Evolutionary conservation across 768 basidiomycete species (phyloP).

Genomic region (Pisolithus albus): DNA sequence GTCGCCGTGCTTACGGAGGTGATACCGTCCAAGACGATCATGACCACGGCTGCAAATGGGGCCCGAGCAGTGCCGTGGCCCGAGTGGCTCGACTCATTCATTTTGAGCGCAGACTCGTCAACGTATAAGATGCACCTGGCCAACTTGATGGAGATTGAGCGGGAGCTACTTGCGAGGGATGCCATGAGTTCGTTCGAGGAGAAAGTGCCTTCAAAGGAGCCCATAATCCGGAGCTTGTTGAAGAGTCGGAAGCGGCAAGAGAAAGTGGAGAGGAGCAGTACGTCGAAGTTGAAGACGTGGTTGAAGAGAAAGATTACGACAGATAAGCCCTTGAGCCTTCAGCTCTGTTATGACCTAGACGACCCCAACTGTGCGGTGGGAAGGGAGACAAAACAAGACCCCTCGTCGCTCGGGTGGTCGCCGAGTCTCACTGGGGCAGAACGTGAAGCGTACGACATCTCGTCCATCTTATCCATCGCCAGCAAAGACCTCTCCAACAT

Average conservation of each 20-base stretch:
- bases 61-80: slow-evolving; percentile 31
- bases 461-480: slow-evolving; percentile 45
- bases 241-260: slow-evolving; percentile 36
- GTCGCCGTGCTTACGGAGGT: slow-evolving; percentile 15
- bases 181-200: slow-evolving; percentile 16
- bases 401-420: background rate
- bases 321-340: slow-evolving; percentile 31
- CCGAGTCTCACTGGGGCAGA: slow-evolving; percentile 22
- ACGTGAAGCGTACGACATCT: slow-evolving; percentile 36
- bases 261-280: slow-evolving; percentile 29
- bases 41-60: slow-evolving; percentile 18
- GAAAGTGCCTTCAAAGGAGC: slow-evolving; percentile 24
- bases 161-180: slow-evolving; percentile 25
- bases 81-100: slow-evolving; percentile 34
- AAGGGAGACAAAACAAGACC: slow-evolving; percentile 26
- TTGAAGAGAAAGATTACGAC: slow-evolving; percentile 49
- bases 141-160: slow-evolving; percentile 30
- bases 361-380: slow-evolving; percentile 36
- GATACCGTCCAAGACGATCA: slow-evolving; percentile 10
- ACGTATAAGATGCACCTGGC: slow-evolving; percentile 32
- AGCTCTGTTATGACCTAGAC: slow-evolving; percentile 37
- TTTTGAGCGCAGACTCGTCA: slow-evolving; percentile 28
- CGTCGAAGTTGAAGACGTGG: slow-evolving; percentile 56
- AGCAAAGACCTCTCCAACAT: slow-evolving; percentile 53
- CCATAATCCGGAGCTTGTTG: slow-evolving; percentile 35